Evolutionary conservation across 192 early-diverging fungal species (phyloP), one percentile per base, ranked within the genome.

Genomic region (Radiomyces spectabilis): DNA sequence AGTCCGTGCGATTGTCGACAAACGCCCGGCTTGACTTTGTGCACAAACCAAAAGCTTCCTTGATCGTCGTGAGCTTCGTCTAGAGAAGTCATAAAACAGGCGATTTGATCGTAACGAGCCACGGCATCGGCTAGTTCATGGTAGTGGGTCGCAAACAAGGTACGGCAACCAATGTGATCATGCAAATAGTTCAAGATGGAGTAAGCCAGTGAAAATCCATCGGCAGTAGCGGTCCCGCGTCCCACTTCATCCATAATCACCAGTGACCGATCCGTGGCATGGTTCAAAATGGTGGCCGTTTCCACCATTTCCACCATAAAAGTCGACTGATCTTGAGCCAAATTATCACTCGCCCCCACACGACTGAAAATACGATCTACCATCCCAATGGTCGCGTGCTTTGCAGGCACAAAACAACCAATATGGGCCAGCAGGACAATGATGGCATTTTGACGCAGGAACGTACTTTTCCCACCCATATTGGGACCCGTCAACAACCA

Each of bases 171-270:
- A 35, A 75, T 74, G 8, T 50, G 29, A 48, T 81, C 71, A 41
- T 83, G 73, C 16, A 90, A 43, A 27, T 81, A 66, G 50, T 76
- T 59, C 8, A 87, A 64, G 0, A 81, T 81, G 1, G 88, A 83
- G 46, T 82, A 87, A 2, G 87, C 85, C 32, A 90, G 77, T 19
- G 84, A 76, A 5, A 85, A 69, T 5, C 85, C 87, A 41, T 90
- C 87, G 13, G 72, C 35, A 3, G 81, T 86, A 0, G 79, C 66
- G 46, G 81, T 83, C 41, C 78, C 66, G 68, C 93, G 59, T 10
- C 93, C 94, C 18, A 97, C 80, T 72, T 97, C 94, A 64, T 97
- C 94, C 59, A 97, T 88, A 40, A 94, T 65, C 0, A 97, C 79
- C 44, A 97, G 62, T 34, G 81, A 83, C 38, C 77, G 60, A 25